phyloP scores from a whole-genome alignment of 495 filamentous ascomycete genomes.

The Penicillium flavigenum region DNA sequence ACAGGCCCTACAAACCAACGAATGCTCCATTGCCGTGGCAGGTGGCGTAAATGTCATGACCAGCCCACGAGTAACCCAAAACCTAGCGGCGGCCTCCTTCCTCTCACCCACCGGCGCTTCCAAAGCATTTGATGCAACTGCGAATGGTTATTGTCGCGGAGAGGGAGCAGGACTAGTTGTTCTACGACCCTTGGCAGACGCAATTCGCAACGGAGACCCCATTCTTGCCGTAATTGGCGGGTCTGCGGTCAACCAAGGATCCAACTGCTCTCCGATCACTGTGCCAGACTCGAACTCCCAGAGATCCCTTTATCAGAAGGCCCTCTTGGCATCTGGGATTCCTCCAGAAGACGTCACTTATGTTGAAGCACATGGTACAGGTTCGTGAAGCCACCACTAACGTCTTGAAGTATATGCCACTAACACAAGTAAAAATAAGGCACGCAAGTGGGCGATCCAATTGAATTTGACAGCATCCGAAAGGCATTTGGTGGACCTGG shows the following conservation, averaged over 20 bases:
- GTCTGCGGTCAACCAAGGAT: conserved; percentile 60
- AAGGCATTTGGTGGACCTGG: conserved; percentile 25
- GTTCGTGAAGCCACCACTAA: background rate
- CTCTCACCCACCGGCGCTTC: conserved; percentile 53
- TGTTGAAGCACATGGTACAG: conserved; percentile 44
- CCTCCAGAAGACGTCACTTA: conserved; percentile 19
- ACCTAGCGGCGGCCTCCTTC: conserved; percentile 39
- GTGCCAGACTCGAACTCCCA: conserved; percentile 42
- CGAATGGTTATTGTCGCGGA: conserved; percentile 36
- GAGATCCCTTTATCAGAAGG: conserved; percentile 25
- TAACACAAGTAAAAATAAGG: conserved; percentile 12
- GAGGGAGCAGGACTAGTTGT: conserved; percentile 38
- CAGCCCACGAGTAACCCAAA: conserved; percentile 23
- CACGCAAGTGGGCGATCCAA: conserved; percentile 41
- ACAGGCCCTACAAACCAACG: conserved; percentile 26
- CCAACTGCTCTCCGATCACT: conserved; percentile 62
- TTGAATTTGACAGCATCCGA: conserved; percentile 29
- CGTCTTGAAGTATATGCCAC: too few relatives aligned
- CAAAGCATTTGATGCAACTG: conserved; percentile 54
- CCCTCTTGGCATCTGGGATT: conserved; percentile 11
- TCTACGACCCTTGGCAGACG: conserved; percentile 59
- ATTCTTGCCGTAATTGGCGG: conserved; percentile 61
- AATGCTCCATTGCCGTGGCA: conserved; percentile 29
- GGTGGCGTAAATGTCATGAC: conserved; percentile 42
- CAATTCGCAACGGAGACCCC: conserved; percentile 57